Evolutionary conservation across 305 asterid species (phyloP).

Genomic region (Nicotiana rustica): DNA sequence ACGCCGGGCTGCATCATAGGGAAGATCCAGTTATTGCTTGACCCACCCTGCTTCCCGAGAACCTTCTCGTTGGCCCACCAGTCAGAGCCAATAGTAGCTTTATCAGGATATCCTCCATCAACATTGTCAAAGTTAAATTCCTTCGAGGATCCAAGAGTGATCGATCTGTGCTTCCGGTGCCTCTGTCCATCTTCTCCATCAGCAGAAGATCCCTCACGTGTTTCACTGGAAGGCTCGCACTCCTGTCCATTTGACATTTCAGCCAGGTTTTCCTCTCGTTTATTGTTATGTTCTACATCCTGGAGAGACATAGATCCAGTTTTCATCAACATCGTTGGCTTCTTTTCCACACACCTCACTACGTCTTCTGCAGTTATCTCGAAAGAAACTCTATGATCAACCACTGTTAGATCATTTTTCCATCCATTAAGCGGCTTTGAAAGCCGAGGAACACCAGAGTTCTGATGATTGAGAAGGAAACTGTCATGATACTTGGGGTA

Average conservation of each 20-base stretch:
- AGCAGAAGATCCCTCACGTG: conserved; percentile 44
- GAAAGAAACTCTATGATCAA: conserved; percentile 77
- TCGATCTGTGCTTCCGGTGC: conserved; percentile 64
- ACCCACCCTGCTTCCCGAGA: conserved; percentile 51
- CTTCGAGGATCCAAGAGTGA: conserved; percentile 80
- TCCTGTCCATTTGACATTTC: conserved; percentile 40
- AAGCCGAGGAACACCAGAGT: conserved; percentile 55
- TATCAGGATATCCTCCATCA: conserved; percentile 58
- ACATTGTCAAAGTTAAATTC: conserved; percentile 83
- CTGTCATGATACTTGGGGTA: conserved; percentile 48
- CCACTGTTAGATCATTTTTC: conserved; percentile 48
- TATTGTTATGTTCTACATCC: conserved; percentile 40
- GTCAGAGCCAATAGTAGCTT: conserved; percentile 56
- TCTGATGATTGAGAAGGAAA: conserved; percentile 51
- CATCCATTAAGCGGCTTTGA: conserved; percentile 44
- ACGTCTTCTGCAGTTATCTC: conserved; percentile 75
- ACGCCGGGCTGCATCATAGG: conserved; percentile 68
- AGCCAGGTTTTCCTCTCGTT: conserved; percentile 42
- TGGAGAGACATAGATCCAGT: conserved; percentile 40
- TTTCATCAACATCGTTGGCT: conserved; percentile 46
- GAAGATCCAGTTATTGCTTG: conserved; percentile 70
- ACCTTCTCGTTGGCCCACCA: conserved; percentile 94
- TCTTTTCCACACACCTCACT: conserved; percentile 71
- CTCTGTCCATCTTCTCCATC: conserved; percentile 49
- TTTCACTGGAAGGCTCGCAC: conserved; percentile 42